Percentiles rank a stretch among this genome's conserved stretches.
Evolutionary conservation across 2,329 filamentous ascomycete genomes (phyloP).

Genomic region (Colletotrichum orchidophilum): DNA sequence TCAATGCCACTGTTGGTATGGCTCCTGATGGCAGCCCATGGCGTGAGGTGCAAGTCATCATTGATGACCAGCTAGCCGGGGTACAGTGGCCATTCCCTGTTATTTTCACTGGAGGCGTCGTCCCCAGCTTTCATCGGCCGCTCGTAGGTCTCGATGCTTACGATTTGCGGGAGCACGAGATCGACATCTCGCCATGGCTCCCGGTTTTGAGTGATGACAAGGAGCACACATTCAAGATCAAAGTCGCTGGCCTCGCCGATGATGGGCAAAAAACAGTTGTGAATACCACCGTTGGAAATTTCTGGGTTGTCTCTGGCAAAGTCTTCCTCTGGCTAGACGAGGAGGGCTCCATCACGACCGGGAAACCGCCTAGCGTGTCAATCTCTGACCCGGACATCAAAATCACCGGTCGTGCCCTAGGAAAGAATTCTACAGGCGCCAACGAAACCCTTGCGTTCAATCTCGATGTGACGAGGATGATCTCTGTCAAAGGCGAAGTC

Average conservation of each 20-base stretch:
- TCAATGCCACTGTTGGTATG: constrained; percentile 62
- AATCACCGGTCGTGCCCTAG: constrained; percentile 57
- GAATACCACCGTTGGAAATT: constrained; percentile 66
- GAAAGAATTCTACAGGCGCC: constrained; percentile 56
- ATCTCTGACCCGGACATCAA: constrained; percentile 53
- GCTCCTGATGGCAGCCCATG: constrained; percentile 78
- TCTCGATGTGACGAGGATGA: constrained; percentile 62
- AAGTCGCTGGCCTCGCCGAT: constrained; percentile 72
- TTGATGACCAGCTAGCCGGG: constrained; percentile 78
- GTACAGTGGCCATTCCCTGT: constrained; percentile 85
- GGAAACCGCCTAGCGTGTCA: constrained; percentile 45
- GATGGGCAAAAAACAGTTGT: constrained; percentile 56
- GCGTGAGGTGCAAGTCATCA: constrained; percentile 79
- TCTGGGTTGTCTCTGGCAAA: constrained; percentile 83
- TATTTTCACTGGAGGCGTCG: constrained; percentile 84
- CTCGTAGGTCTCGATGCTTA: constrained; percentile 83
- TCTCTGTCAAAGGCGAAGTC: constrained; percentile 64
- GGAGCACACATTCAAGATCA: constrained; percentile 73
- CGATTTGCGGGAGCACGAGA: constrained; percentile 81
- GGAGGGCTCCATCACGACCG: constrained; percentile 60
- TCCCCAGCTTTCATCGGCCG: constrained; percentile 80
- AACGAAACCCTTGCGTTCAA: constrained; percentile 70
- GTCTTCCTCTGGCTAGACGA: constrained; percentile 79
- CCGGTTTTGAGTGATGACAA: constrained; percentile 73
- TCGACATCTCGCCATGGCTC: constrained; percentile 83